A percentile compares a stretch with the other conserved stretches of the same genome.
Evolutionary conservation across 257 asterid genomes (phyloP).

Genomic region (Solanum lycopersicoides): DNA sequence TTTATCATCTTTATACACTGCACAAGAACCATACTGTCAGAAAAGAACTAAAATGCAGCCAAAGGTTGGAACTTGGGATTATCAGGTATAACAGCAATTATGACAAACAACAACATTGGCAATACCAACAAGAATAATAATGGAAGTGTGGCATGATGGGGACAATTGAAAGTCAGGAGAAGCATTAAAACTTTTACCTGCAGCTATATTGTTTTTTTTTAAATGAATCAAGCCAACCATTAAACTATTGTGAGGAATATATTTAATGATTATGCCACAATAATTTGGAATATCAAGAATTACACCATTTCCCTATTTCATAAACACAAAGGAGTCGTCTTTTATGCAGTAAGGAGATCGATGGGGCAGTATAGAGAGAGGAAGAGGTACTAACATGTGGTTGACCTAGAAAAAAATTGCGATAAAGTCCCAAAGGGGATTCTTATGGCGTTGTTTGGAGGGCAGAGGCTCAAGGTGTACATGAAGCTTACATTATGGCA

Average conservation of each 20-base stretch:
- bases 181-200: background rate
- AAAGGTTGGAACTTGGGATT: background rate
- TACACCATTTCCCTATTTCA: background rate
- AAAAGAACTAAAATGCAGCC: background rate
- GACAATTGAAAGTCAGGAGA: background rate
- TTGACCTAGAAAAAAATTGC: background rate
- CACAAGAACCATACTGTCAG: background rate
- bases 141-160: background rate
- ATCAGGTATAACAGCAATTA: background rate
- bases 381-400: background rate
- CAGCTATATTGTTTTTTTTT: background rate
- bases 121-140: background rate
- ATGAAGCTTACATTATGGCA: background rate
- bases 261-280: background rate
- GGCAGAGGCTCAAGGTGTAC: background rate
- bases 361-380: background rate
- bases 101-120: background rate
- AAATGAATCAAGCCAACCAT: background rate
- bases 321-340: background rate
- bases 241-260: background rate
- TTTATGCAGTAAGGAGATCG: background rate
- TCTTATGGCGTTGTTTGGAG: background rate
- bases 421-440: background rate
- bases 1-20: slow-evolving; percentile 71
- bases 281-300: background rate